phyloP scores from a whole-genome alignment of 257 asterid species.

The Ophiorrhiza pumila region DNA sequence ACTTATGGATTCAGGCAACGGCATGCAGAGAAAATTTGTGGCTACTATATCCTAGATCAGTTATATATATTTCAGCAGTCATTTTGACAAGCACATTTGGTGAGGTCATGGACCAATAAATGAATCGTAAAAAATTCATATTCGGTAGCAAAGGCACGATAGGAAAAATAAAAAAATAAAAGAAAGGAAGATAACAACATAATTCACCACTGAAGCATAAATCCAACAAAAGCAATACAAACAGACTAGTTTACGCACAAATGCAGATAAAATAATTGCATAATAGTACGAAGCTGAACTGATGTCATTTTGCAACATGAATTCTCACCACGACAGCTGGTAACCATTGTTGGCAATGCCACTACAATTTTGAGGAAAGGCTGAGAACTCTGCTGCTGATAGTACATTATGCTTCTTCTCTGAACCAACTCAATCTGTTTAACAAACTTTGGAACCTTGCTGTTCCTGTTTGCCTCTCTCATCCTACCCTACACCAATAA shows the following conservation, averaged over 20 bases:
- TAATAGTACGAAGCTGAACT: background rate
- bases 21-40: background rate
- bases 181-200: background rate
- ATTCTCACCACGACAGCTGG: conserved; percentile 86
- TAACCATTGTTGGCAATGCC: conserved; percentile 93
- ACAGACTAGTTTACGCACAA: background rate
- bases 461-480: conserved; percentile 72
- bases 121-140: background rate
- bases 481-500: conserved; percentile 59
- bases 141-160: background rate
- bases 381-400: conserved; percentile 74
- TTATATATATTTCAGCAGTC: background rate
- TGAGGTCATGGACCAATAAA: background rate
- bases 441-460: conserved; percentile 65
- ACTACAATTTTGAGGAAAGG: conserved; percentile 92
- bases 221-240: background rate
- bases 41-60: background rate
- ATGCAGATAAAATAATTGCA: background rate
- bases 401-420: conserved; percentile 86
- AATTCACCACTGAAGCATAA: background rate
- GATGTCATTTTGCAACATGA: conserved; percentile 6
- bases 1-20: background rate
- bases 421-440: conserved; percentile 78
- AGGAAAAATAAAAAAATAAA: too few species aligned
- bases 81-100: background rate